A percentile compares a stretch with the other conserved stretches of the same genome.
Conservation (phyloP, 768 basidiomycete genomes). For the Hericium coralloides region DNA sequence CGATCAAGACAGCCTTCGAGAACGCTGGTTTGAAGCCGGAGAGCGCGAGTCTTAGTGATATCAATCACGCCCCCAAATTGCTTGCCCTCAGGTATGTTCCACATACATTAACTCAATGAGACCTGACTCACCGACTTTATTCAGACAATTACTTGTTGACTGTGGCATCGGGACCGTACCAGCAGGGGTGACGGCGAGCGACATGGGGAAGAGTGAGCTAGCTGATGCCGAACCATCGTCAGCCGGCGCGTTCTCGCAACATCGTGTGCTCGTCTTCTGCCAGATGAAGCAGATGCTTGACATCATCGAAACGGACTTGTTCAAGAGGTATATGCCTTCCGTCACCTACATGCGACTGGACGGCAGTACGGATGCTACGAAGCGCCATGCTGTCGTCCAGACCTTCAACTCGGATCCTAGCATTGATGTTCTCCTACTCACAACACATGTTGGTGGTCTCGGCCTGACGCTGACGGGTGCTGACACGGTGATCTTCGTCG, state of each 20-base stretch:
- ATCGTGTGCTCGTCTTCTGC: constrained; percentile 98
- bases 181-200: constrained; percentile 30
- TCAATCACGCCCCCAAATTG: constrained; percentile 90
- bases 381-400: constrained; percentile 94
- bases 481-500: constrained; percentile 98
- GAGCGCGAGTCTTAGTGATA: constrained; percentile 50
- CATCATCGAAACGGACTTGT: constrained; percentile 90
- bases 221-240: constrained; percentile 45
- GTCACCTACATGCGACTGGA: constrained; percentile 99
- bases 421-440: constrained; percentile 91
- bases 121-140: not conserved
- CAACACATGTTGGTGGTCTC: constrained; percentile 94
- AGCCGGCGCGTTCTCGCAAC: constrained; percentile 68
- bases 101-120: not conserved
- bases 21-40: constrained; percentile 40
- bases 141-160: constrained; percentile 86
- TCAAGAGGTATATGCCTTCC: constrained; percentile 86
- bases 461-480: constrained; percentile 96
- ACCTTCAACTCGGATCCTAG: constrained; percentile 97
- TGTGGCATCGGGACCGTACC: constrained; percentile 76
- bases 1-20: constrained; percentile 46
- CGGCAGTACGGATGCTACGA: constrained; percentile 83
- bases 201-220: constrained; percentile 59
- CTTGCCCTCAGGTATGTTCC: constrained; percentile 73
- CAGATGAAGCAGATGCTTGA: constrained; percentile 99